These are phyloP conservation scores for Strigomonas oncopelti DNA, from an alignment of 208 protist genomes.

Conservation along the genomic window DNA sequence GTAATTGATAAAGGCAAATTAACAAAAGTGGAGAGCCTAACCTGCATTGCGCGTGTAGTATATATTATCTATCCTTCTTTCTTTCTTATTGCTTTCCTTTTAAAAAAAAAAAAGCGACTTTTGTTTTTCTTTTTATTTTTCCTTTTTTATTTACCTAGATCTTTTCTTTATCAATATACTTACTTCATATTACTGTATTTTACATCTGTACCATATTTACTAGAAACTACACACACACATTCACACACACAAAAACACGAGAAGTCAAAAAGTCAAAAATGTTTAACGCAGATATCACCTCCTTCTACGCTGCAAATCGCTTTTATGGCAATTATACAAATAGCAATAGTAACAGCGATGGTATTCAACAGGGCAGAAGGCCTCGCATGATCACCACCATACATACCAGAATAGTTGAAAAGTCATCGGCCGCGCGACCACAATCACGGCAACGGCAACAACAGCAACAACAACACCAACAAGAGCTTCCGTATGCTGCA, in stretches of 20 bases:
- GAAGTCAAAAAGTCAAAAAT: not conserved
- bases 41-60: not conserved
- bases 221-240: too few relatives aligned
- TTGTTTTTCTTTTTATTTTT: slow-evolving; percentile 5
- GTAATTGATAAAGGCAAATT: not conserved
- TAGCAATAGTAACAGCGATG: not conserved
- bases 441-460: not conserved
- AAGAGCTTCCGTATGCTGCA: not conserved
- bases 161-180: not conserved
- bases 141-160: slow-evolving; percentile 15
- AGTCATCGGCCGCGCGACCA: too few relatives aligned
- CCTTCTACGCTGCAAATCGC: not conserved
- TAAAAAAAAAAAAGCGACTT: slow-evolving; percentile 3
- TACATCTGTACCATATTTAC: slow-evolving; percentile 7
- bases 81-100: slow-evolving; percentile 25
- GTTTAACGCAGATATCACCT: not conserved
- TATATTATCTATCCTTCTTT: not conserved
- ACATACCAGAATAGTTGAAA: too few relatives aligned
- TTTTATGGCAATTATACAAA: not conserved
- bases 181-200: slow-evolving; percentile 3
- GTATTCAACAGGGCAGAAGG: not conserved
- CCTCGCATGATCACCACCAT: not conserved
- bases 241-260: too few relatives aligned
- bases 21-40: not conserved
- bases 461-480: not conserved